These are phyloP conservation scores for Fulvia fulva DNA, from an alignment of 2,329 filamentous ascomycete genomes.

Conservation along the genomic window DNA sequence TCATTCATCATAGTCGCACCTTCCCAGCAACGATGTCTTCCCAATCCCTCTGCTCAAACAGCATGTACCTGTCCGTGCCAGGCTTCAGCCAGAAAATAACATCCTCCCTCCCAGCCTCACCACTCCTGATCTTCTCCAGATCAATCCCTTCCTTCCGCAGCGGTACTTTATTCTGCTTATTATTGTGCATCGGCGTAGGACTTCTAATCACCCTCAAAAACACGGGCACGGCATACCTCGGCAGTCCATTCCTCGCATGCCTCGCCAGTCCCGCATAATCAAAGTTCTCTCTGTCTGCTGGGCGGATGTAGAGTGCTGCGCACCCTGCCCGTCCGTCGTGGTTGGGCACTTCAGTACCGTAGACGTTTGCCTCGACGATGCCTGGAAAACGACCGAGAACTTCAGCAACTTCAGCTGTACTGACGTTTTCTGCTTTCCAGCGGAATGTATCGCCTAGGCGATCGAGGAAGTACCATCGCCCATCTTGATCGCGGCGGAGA, in stretches of 20 bases:
- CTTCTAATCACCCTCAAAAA: constrained; percentile 62
- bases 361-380: constrained; percentile 47
- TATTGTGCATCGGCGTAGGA: constrained; percentile 63
- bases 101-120: constrained; percentile 42
- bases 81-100: constrained; percentile 50
- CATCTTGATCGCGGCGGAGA: constrained; percentile 40
- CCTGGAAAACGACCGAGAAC: constrained; percentile 44
- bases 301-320: constrained; percentile 56
- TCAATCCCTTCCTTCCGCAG: constrained; percentile 65
- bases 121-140: constrained; percentile 46
- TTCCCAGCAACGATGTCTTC: constrained; percentile 13
- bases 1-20: constrained; percentile 15
- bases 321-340: constrained; percentile 52
- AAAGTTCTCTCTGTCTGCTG: constrained; percentile 47
- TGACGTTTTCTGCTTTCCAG: constrained; percentile 50
- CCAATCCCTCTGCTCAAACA: constrained; percentile 59
- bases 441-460: constrained; percentile 48
- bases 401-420: constrained; percentile 46
- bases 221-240: constrained; percentile 70
- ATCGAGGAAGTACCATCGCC: constrained; percentile 49
- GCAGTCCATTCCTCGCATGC: constrained; percentile 57
- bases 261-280: constrained; percentile 59
- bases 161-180: constrained; percentile 75
- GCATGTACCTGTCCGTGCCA: constrained; percentile 51
- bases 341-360: constrained; percentile 44